Conservation (phyloP, 2,329 filamentous ascomycete species). For the Pyrenochaeta sp. region DNA sequence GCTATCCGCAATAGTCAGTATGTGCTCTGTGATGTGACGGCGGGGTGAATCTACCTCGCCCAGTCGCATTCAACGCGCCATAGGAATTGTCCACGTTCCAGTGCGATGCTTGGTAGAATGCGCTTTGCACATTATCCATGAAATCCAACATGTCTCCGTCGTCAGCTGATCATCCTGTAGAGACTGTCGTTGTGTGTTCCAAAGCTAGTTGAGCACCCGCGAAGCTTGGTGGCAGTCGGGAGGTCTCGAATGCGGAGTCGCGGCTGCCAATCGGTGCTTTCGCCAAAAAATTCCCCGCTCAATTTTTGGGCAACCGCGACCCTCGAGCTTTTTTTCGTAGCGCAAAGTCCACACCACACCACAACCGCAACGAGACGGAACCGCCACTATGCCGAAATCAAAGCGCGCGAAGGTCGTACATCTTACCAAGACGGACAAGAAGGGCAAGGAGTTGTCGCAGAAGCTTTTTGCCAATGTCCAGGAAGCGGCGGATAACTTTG, state of each 20-base stretch:
- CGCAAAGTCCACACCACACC: slow-evolving; percentile 17
- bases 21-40: slow-evolving; percentile 11
- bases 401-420: slow-evolving; percentile 90
- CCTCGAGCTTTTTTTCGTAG: slow-evolving; percentile 37
- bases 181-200: no score
- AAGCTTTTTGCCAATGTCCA: slow-evolving; percentile 89
- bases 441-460: slow-evolving; percentile 88
- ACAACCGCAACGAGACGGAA: slow-evolving; percentile 19
- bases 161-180: slow-evolving; percentile 31
- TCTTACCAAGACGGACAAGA: slow-evolving; percentile 90
- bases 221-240: slow-evolving; percentile 8
- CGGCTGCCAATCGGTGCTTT: slow-evolving; percentile 39
- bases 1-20: slow-evolving; percentile 57
- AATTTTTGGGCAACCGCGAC: slow-evolving; percentile 27
- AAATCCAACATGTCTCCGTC: slow-evolving; percentile 81
- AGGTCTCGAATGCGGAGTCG: slow-evolving; percentile 19
- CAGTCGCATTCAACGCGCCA: slow-evolving; percentile 81
- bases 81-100: slow-evolving; percentile 96
- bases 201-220: slow-evolving; percentile 5
- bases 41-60: slow-evolving; percentile 67
- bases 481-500: slow-evolving; percentile 82
- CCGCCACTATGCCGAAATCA: slow-evolving; percentile 84
- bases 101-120: slow-evolving; percentile 83
- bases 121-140: slow-evolving; percentile 95
- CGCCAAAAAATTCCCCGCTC: slow-evolving; percentile 45